Evolutionary conservation across 306 rosid genomes (phyloP), one percentile per base, ranked within the genome.

Genomic region (Nissolia schottii): DNA sequence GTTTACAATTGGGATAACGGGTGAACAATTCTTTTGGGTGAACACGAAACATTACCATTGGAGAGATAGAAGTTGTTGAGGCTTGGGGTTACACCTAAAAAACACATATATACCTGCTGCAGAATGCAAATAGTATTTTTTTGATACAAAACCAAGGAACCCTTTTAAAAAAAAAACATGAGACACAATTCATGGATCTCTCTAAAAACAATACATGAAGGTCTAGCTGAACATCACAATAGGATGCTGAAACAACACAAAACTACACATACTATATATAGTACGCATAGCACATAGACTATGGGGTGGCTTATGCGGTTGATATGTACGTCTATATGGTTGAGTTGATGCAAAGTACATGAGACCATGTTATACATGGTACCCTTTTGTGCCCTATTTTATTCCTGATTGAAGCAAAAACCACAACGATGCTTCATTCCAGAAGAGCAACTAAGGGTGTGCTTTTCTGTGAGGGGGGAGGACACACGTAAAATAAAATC

Each of bases 261-360:
- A n/a, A 67, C 45, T 53, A 37, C 54, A 82, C 56, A 69, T 19
- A 71, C 46, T 41, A 85, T 20, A 69, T 2, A 51, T 27, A 75
- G 12, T 49, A 51, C 22, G 11, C 43, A 37, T 37, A 79, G 41
- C 82, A 70, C 14, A 72, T 7, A 19, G 27, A 40, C 19, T 53
- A 66, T 65, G 53, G 59, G 55, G 2, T 3, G 82, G 40, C 46
- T 61, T 74, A 64, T 32, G 58, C 45, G 29, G 76, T 67, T 54
- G 73, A 67, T 80, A 79, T 82, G 23, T 66, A 86, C 86, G n/a
- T n/a, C n/a, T n/a, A 76, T 14, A 65, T 32, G 50, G 59, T 60
- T 65, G 60, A 77, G 67, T 50, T 64, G 38, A 34, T 35, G 58
- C 53, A 66, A 46, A 77, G 64, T 64, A 70, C 55, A 76, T 67